Conservation (phyloP, 78 protist genomes). For the Polysphondylium violaceum region DNA sequence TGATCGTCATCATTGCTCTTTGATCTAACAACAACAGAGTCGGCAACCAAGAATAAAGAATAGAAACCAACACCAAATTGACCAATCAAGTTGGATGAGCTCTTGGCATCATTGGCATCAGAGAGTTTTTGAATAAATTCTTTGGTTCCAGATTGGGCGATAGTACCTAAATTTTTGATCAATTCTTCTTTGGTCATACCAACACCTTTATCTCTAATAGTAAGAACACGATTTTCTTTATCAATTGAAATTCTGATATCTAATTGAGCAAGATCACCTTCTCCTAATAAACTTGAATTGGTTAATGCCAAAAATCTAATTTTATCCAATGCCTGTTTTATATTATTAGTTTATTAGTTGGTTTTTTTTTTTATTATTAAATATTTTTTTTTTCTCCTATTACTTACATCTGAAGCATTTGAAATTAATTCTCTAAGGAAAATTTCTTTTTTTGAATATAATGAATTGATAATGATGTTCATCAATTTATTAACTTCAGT, state of each 20-base stretch:
- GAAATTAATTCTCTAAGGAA: constrained; percentile 99
- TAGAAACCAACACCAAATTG: constrained; percentile 99
- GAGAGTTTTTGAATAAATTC: constrained; percentile 70
- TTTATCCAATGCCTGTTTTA: constrained; percentile 82
- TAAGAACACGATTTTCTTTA: constrained; percentile 88
- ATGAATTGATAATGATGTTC: constrained; percentile 98
- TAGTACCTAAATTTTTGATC: constrained; percentile 96
- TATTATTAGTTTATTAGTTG: too few species aligned
- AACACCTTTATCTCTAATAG: constrained; percentile 98
- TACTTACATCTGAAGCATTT: constrained; percentile 94
- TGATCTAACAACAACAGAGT: constrained; percentile 93
- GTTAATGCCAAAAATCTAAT: constrained; percentile 96
- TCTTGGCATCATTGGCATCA: constrained; percentile 28
- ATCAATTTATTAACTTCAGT: constrained; percentile 96
- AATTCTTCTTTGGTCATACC: constrained; percentile 99
- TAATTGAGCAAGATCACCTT: constrained; percentile 91
- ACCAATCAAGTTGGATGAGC: constrained; percentile 93
- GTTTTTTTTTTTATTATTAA: too few species aligned
- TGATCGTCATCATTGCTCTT: constrained; percentile 96
- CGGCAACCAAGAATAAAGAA: constrained; percentile 99
- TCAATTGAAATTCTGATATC: constrained; percentile 95
- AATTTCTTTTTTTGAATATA: constrained; percentile 98
- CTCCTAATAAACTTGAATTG: constrained; percentile 86
- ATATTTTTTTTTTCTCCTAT: too few species aligned
- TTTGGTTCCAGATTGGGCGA: constrained; percentile 97